Percentiles rank a stretch among this genome's conserved stretches.
Conservation (phyloP, 2,329 filamentous ascomycete genomes). For the Pestalotiopsis sp. region DNA sequence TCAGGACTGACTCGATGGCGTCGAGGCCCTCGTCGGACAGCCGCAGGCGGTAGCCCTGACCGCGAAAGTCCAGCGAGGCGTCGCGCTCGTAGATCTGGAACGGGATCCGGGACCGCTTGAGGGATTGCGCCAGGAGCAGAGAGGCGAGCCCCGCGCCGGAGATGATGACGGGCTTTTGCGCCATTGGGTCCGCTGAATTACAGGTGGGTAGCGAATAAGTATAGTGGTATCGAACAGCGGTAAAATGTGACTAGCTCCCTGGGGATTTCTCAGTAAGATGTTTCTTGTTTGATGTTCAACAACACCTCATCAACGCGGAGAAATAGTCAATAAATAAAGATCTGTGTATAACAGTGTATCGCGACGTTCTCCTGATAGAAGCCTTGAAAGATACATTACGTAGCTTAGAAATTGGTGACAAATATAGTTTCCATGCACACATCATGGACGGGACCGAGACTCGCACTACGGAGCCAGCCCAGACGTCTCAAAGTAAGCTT, state of each 20-base stretch:
- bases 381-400: no score
- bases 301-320: not conserved
- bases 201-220: not conserved
- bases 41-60: constrained; percentile 64
- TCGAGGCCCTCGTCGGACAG: constrained; percentile 59
- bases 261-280: not conserved
- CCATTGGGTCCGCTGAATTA: not conserved
- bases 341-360: not conserved
- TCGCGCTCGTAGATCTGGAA: constrained; percentile 63
- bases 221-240: not conserved
- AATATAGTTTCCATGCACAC: not conserved
- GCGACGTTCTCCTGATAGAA: not conserved
- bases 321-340: not conserved
- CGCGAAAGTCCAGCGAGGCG: constrained; percentile 52
- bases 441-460: not conserved
- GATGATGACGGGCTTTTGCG: constrained; percentile 40
- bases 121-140: constrained; percentile 46
- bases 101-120: constrained; percentile 43
- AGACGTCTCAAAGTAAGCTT: not conserved
- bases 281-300: not conserved
- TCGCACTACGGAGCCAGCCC: not conserved
- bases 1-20: constrained; percentile 62
- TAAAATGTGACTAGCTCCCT: not conserved
- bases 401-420: not conserved
- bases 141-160: constrained; percentile 47